These are phyloP conservation scores for Candida ponderosae DNA, from an alignment of 805 yeast species.

Conservation along the genomic window DNA sequence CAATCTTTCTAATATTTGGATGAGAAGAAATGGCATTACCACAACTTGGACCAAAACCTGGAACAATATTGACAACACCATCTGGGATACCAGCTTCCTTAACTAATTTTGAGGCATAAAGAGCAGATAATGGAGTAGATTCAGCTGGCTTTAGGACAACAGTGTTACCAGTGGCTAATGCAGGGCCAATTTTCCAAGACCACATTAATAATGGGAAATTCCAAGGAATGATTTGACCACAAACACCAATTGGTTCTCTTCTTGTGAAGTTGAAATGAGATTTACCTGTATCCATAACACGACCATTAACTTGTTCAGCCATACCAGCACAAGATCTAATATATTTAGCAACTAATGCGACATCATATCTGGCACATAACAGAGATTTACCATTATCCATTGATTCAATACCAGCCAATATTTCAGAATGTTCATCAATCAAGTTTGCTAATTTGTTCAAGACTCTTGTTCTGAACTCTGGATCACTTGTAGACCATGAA, in stretches of 20 bases:
- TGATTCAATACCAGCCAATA: constrained; percentile 77
- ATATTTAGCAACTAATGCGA: constrained; percentile 59
- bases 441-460: constrained; percentile 71
- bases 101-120: constrained; percentile 55
- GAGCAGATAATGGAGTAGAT: constrained; percentile 77
- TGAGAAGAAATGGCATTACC: constrained; percentile 68
- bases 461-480: constrained; percentile 52
- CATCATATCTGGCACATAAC: constrained; percentile 67
- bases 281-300: constrained; percentile 50
- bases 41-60: constrained; percentile 72
- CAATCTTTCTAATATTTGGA: constrained; percentile 66
- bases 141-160: constrained; percentile 83
- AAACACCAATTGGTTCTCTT: constrained; percentile 83
- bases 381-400: constrained; percentile 87
- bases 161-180: constrained; percentile 79
- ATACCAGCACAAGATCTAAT: constrained; percentile 81
- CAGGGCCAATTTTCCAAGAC: constrained; percentile 85
- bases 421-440: constrained; percentile 65
- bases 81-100: constrained; percentile 76
- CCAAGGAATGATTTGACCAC: constrained; percentile 90
- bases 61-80: constrained; percentile 73
- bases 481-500: constrained; percentile 65
- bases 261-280: constrained; percentile 57
- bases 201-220: constrained; percentile 86
- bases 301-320: constrained; percentile 64